Conservation (phyloP, 257 asterid species). For the Henckelia pumila region DNA sequence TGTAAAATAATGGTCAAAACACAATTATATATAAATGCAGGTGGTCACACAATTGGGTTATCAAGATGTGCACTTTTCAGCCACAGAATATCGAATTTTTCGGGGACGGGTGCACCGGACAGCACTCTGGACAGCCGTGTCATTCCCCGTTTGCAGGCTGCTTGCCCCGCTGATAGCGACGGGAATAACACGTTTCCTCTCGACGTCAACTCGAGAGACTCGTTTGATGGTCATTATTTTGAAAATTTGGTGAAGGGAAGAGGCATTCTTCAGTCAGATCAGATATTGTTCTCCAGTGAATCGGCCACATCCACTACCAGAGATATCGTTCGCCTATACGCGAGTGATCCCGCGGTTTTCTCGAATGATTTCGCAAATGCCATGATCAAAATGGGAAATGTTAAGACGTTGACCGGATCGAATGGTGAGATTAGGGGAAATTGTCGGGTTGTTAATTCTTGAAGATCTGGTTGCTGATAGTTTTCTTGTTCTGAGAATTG, state of each 20-base stretch:
- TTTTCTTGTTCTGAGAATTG: background rate
- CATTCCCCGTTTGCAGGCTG: slow-evolving; percentile 42
- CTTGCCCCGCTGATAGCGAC: slow-evolving; percentile 51
- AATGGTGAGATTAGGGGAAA: slow-evolving; percentile 63
- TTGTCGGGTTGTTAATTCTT: slow-evolving; percentile 55
- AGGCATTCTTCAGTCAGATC: slow-evolving; percentile 72
- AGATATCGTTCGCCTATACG: slow-evolving; percentile 44
- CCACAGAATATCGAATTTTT: slow-evolving; percentile 56
- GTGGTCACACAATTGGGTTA: slow-evolving; percentile 73
- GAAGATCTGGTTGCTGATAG: background rate
- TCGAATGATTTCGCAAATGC: slow-evolving; percentile 52
- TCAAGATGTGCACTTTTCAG: slow-evolving; percentile 60
- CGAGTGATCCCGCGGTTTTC: slow-evolving; percentile 43
- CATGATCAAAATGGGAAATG: slow-evolving; percentile 73
- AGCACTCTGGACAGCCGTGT: slow-evolving; percentile 43
- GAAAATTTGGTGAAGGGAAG: slow-evolving; percentile 50
- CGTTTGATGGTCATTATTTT: slow-evolving; percentile 72
- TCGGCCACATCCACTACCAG: slow-evolving; percentile 44
- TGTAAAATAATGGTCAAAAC: no score
- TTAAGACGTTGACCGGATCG: slow-evolving; percentile 51
- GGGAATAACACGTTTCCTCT: slow-evolving; percentile 64
- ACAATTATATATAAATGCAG: slow-evolving; percentile 32
- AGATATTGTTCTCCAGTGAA: slow-evolving; percentile 44
- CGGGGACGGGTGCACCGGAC: slow-evolving; percentile 73
- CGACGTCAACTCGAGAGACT: slow-evolving; percentile 57